Percentiles rank a stretch among this genome's conserved stretches.
phyloP scores from a whole-genome alignment of 306 rosid genomes.

The Trifolium dubium region DNA sequence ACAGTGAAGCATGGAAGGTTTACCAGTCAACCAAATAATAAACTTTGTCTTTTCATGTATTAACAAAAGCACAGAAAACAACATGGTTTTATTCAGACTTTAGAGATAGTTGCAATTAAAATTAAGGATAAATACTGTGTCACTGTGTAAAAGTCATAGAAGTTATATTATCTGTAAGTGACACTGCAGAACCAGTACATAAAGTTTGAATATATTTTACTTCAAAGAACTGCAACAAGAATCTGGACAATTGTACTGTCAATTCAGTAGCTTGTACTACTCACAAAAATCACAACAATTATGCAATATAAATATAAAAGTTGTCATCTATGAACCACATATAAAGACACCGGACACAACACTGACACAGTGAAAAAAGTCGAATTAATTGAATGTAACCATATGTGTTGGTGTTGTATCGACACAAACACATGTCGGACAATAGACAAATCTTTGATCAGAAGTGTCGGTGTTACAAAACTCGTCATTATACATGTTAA shows the following conservation, averaged over 20 bases:
- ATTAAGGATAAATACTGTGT: constrained; percentile 13
- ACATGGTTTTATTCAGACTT: constrained; percentile 28
- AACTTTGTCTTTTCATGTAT: constrained; percentile 30
- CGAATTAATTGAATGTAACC: neutral
- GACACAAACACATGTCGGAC: neutral
- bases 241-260: constrained; percentile 30
- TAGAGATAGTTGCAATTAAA: constrained; percentile 19
- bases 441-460: neutral
- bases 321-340: neutral
- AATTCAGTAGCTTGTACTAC: constrained; percentile 37
- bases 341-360: neutral
- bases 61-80: constrained; percentile 32
- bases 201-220: constrained; percentile 31
- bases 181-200: constrained; percentile 14
- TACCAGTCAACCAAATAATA: constrained; percentile 28
- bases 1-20: constrained; percentile 37
- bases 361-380: neutral
- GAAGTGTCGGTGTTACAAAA: neutral
- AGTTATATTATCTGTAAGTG: constrained; percentile 37
- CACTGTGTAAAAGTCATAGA: constrained; percentile 25
- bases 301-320: constrained; percentile 34
- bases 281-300: constrained; percentile 37
- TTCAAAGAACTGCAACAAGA: constrained; percentile 40
- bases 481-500: constrained; percentile 25
- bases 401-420: neutral